Percentiles rank a stretch among this genome's conserved stretches.
Evolutionary conservation across 106 monocot genomes (phyloP).

Genomic region (Dioscorea zingiberensis): DNA sequence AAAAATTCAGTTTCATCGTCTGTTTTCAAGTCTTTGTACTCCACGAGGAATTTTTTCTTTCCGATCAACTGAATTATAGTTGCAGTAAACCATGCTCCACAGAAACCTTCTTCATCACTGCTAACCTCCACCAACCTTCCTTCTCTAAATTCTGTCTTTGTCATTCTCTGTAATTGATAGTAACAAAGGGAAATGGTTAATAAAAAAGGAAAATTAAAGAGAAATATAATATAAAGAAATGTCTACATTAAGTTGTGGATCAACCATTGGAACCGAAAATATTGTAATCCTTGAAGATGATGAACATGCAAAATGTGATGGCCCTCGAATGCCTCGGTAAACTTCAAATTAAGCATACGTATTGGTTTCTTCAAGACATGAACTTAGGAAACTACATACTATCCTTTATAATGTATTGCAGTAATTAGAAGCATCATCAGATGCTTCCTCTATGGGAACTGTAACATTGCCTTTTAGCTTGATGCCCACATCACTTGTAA

Average conservation of each 20-base stretch:
- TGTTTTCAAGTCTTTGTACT: slow-evolving; percentile 44
- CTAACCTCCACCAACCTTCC: slow-evolving; percentile 60
- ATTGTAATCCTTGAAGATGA: not conserved
- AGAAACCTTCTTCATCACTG: slow-evolving; percentile 74
- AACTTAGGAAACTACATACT: too few relatives aligned
- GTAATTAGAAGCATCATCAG: too few relatives aligned
- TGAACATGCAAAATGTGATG: not conserved
- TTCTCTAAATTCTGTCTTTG: slow-evolving; percentile 5
- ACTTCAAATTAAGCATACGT: too few relatives aligned
- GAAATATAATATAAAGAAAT: not conserved
- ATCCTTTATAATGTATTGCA: too few relatives aligned
- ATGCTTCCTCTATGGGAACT: too few relatives aligned
- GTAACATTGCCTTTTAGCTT: too few relatives aligned
- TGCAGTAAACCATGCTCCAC: slow-evolving; percentile 62
- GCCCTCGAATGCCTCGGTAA: too few relatives aligned
- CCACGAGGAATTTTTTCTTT: slow-evolving; percentile 35
- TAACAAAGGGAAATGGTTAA: not conserved
- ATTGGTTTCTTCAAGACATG: too few relatives aligned
- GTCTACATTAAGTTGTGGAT: not conserved
- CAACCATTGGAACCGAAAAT: not conserved
- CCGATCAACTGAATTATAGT: slow-evolving; percentile 32
- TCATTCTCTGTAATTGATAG: slow-evolving; percentile 16
- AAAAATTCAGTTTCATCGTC: slow-evolving; percentile 53
- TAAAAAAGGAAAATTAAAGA: not conserved
- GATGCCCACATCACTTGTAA: too few relatives aligned